phyloP scores from a whole-genome alignment of 148 eudicot species.

The Rhododendron henanense region DNA sequence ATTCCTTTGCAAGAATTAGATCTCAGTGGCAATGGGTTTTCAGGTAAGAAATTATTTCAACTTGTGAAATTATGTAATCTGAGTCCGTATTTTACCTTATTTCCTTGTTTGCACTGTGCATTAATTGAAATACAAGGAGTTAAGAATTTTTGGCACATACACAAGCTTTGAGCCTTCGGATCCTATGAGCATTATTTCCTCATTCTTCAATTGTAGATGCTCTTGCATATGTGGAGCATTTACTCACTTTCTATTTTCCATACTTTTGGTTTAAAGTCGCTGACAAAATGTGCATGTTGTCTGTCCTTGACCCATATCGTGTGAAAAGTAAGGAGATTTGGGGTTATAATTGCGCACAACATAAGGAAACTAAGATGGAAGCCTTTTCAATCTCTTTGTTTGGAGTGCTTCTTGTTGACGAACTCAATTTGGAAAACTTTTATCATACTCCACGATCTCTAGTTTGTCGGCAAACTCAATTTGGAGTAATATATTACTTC shows the following conservation, averaged over 20 bases:
- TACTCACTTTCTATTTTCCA: background rate
- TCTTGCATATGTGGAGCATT: background rate
- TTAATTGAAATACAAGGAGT: background rate
- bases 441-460: background rate
- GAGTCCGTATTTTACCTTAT: background rate
- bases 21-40: constrained; percentile 86
- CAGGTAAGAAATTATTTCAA: constrained; percentile 43
- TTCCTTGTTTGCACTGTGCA: background rate
- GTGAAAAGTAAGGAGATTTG: background rate
- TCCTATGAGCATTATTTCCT: background rate
- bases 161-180: background rate
- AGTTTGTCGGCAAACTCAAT: background rate
- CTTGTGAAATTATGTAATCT: background rate
- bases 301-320: background rate
- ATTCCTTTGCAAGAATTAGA: constrained; percentile 70
- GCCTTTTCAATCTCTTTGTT: background rate
- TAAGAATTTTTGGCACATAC: background rate
- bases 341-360: background rate
- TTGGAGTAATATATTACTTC: background rate
- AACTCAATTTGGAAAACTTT: background rate
- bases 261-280: background rate
- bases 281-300: background rate
- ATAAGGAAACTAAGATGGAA: background rate
- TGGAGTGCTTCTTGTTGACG: background rate
- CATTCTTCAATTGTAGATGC: background rate